phyloP scores from a whole-genome alignment of 495 filamentous ascomycete species.

The Letharia columbiana region DNA sequence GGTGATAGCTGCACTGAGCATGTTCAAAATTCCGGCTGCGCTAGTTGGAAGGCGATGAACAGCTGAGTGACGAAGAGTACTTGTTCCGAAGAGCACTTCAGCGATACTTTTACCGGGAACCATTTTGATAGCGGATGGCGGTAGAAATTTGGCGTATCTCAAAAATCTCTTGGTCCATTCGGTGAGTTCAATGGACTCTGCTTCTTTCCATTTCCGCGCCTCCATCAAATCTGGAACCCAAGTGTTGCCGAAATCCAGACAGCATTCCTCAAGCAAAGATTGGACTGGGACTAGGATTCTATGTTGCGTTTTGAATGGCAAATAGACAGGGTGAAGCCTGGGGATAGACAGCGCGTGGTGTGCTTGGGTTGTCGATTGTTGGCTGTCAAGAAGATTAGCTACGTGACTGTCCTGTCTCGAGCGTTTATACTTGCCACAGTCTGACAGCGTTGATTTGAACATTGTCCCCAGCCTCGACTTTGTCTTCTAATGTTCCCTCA shows the following conservation, averaged over 20 bases:
- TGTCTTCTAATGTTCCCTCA: conserved; percentile 5
- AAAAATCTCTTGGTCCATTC: conserved; percentile 21
- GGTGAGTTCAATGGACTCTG: conserved; percentile 22
- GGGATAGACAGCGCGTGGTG: conserved; percentile 14
- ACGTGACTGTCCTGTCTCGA: conserved; percentile 3
- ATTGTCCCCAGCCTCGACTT: conserved; percentile 8
- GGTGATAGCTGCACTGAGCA: conserved; percentile 20
- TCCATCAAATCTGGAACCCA: conserved; percentile 22
- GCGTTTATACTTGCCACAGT: conserved; percentile 10
- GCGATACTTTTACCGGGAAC: conserved; percentile 17
- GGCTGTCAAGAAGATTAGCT: conserved; percentile 16
- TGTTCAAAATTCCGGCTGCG: conserved; percentile 17
- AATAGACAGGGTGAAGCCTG: conserved; percentile 15
- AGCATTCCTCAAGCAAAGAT: conserved; percentile 21
- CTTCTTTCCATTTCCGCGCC: conserved; percentile 15
- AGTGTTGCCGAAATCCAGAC: conserved; percentile 18
- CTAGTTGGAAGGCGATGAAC: conserved; percentile 23
- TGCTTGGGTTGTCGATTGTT: conserved; percentile 13
- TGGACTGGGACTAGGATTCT: conserved; percentile 17
- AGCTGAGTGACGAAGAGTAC: conserved; percentile 24
- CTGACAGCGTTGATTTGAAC: conserved; percentile 6
- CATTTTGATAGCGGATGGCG: conserved; percentile 14
- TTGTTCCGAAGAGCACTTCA: conserved; percentile 12
- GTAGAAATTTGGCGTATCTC: conserved; percentile 15
- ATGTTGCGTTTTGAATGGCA: conserved; percentile 24